These are phyloP conservation scores for Hortaea sp. DNA, from an alignment of 2,329 filamentous ascomycete genomes.

Conservation along the genomic window DNA sequence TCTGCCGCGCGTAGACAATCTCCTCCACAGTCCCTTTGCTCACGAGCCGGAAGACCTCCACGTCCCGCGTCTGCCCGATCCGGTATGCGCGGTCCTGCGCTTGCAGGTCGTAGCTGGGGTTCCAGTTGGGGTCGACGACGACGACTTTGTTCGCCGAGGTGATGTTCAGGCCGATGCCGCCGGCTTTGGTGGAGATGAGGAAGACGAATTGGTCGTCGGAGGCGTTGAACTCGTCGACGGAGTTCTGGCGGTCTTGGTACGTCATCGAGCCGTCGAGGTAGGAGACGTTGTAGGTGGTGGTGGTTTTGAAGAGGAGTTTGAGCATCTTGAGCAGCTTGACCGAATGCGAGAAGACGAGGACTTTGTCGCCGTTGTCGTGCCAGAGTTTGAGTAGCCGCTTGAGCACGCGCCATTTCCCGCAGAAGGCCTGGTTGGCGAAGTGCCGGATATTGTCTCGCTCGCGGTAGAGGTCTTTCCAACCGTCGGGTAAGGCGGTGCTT, in stretches of 20 bases:
- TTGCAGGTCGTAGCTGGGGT: constrained; percentile 86
- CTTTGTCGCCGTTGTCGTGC: constrained; percentile 84
- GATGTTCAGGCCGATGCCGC: constrained; percentile 90
- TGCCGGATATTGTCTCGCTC: constrained; percentile 69
- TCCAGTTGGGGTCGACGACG: constrained; percentile 96
- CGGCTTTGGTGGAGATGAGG: constrained; percentile 85
- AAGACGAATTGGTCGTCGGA: constrained; percentile 86
- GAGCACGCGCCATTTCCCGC: constrained; percentile 92
- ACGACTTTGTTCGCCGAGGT: constrained; percentile 97
- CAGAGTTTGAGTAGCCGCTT: constrained; percentile 81
- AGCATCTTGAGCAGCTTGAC: constrained; percentile 77
- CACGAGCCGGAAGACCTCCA: constrained; percentile 89
- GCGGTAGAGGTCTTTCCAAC: constrained; percentile 64
- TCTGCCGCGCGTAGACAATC: constrained; percentile 91
- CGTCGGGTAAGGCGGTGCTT: constrained; percentile 61
- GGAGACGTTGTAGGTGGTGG: constrained; percentile 73
- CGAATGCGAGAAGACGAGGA: constrained; percentile 88
- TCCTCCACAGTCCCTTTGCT: constrained; percentile 91
- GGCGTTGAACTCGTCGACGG: constrained; percentile 85
- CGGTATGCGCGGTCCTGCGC: constrained; percentile 94
- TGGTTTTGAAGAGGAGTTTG: constrained; percentile 74
- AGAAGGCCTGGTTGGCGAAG: constrained; percentile 80
- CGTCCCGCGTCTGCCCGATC: constrained; percentile 84
- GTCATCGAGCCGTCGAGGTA: constrained; percentile 80
- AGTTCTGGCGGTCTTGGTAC: constrained; percentile 69